Conservation (phyloP, 2,329 filamentous ascomycete species). For the Colletotrichum cuscutae region DNA sequence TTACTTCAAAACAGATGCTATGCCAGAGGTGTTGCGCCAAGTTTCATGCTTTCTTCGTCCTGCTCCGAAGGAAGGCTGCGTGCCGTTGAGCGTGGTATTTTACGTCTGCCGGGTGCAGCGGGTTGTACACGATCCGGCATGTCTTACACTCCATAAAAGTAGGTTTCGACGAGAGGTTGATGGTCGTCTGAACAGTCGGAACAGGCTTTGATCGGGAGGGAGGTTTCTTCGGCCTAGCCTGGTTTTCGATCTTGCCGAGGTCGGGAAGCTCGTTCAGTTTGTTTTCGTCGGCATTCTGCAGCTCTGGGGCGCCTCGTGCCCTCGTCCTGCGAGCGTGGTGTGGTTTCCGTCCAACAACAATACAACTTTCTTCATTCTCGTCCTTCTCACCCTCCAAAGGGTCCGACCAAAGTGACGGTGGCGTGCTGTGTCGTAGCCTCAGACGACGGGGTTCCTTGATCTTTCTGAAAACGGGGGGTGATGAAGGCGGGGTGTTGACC, state of each 20-base stretch:
- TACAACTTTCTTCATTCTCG: neutral
- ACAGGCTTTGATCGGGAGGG: slow-evolving; percentile 31
- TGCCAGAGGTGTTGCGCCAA: neutral
- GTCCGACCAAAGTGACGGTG: slow-evolving; percentile 9
- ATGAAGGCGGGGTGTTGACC: slow-evolving; percentile 38
- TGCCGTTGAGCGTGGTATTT: slow-evolving; percentile 54
- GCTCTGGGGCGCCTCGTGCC: neutral
- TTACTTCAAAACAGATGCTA: neutral
- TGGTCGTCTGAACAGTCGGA: slow-evolving; percentile 51
- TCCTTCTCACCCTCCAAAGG: neutral
- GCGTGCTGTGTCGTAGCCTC: slow-evolving; percentile 28
- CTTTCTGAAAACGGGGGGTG: slow-evolving; percentile 30
- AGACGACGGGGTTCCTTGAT: slow-evolving; percentile 35
- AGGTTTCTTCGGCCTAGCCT: slow-evolving; percentile 13
- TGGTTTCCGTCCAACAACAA: neutral
- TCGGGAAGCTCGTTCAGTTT: neutral
- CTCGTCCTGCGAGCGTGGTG: neutral
- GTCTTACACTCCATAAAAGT: slow-evolving; percentile 55
- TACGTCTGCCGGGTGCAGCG: slow-evolving; percentile 54
- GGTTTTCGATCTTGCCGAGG: neutral
- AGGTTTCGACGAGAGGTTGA: slow-evolving; percentile 54
- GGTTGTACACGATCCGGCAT: slow-evolving; percentile 57
- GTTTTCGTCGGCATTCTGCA: neutral
- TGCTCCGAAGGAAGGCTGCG: slow-evolving; percentile 4
- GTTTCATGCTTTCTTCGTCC: neutral